Conservation (phyloP, 176 grass and related monocot species). For the Phragmites australis region DNA sequence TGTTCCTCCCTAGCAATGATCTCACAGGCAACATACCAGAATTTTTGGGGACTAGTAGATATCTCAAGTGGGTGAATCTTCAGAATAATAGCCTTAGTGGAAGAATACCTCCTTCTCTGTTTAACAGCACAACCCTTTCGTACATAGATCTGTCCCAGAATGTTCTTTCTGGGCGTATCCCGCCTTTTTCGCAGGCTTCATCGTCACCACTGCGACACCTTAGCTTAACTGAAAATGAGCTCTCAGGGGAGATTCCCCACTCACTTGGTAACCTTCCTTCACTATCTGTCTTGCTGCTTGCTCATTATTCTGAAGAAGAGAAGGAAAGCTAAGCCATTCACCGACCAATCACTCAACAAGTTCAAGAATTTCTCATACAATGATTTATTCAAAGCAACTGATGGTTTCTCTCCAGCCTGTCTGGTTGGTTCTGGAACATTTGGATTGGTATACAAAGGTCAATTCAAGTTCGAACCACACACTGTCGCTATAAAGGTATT, state of each 20-base stretch:
- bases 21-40: conserved; percentile 42
- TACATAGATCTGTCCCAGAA: conserved; percentile 35
- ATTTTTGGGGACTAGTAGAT: conserved; percentile 26
- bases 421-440: background rate
- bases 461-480: background rate
- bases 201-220: background rate
- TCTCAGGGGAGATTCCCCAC: conserved; percentile 42
- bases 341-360: background rate
- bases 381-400: too few species aligned
- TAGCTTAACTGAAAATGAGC: background rate
- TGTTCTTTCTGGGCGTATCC: conserved; percentile 12
- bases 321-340: background rate
- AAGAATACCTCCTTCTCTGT: background rate
- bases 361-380: background rate
- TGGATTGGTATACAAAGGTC: conserved; percentile 43
- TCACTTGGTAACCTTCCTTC: conserved; percentile 36
- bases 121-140: conserved; percentile 5
- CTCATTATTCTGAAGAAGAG: background rate
- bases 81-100: conserved; percentile 39
- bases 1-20: conserved; percentile 10
- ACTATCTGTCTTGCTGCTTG: background rate
- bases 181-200: background rate
- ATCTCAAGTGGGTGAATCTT: conserved; percentile 22
- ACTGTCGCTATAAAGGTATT: conserved; percentile 36
- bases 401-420: too few species aligned